Base-by-base conservation (phyloP, 192 early-diverging fungal species). In the Globomyces pollinis-pini region DNA sequence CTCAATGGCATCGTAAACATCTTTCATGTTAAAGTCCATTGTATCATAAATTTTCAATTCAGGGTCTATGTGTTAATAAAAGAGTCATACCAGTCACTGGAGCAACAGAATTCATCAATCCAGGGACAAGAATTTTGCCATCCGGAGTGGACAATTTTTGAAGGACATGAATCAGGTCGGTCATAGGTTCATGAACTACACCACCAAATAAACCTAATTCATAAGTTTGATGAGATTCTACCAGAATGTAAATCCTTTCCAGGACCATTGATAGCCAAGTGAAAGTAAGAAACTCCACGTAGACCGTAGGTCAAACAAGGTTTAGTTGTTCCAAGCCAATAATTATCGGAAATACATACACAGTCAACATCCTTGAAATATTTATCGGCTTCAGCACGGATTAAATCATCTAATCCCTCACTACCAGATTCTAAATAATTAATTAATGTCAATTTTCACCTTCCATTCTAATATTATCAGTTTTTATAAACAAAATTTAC, bases 261-360 rank as follows among this genome's bases (percentile, higher is more conserved):
- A 7, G 91, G 91, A 42, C 91, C 91, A 62, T 76, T 71, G 62
- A 94, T 73, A 49, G 72, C 73, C 45, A 86, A 35, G 60, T 76
- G 75, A 69, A 77, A 86, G 69, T 83, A 83, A 8, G 79, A 81
- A 24, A 88, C 71, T 38, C 84, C 90, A 55, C 95, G 92, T 44
- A 98, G 86, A 56, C 95, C 95, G 66, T 98, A 96, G 43, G 96
- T 98, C 59, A 98, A 73, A 78, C 96, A 98, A 29, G 96, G 96
- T 76, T 95, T 96, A 59, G 74, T 86, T 44, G 83, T 91, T 56
- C 96, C 93, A 20, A 96, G 75, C 93, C 96, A 98, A 81, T 96
- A 98, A 79, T 98, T 98, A 79, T 98, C 95, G 61, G 78, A 83
- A 67, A 98, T 98, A 79, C 91, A 94, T 42, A 98, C 92, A 56